Conservation (phyloP, 495 filamentous ascomycete species). For the Neurospora sp. region DNA sequence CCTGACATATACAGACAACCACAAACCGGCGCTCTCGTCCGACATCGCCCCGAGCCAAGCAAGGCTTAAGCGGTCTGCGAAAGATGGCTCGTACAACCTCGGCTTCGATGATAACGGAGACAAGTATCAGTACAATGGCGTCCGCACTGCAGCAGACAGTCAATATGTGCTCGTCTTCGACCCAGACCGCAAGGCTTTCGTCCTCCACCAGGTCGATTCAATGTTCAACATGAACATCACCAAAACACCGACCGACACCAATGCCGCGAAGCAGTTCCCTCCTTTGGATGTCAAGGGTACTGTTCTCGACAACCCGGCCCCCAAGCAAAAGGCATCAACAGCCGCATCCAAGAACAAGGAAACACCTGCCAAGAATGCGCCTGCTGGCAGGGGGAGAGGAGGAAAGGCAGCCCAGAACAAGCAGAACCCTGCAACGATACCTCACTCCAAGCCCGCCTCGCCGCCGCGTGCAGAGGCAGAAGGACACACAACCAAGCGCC, state of each 20-base stretch:
- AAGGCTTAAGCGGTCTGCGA: constrained; percentile 36
- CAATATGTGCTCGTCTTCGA: constrained; percentile 48
- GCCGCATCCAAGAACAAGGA: constrained; percentile 12
- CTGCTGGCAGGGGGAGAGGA: constrained; percentile 13
- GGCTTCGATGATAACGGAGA: constrained; percentile 37
- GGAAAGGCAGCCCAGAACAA: constrained; percentile 15
- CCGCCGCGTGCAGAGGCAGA: neutral
- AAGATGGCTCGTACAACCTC: constrained; percentile 33
- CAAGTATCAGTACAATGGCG: constrained; percentile 41
- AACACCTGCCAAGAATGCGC: constrained; percentile 14
- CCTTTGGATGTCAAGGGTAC: constrained; percentile 26
- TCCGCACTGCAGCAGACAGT: constrained; percentile 34
- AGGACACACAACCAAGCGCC: constrained; percentile 4
- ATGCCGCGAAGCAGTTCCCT: constrained; percentile 30
- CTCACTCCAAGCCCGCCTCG: neutral
- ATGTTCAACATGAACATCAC: constrained; percentile 49
- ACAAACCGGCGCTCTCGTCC: constrained; percentile 39
- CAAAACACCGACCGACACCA: constrained; percentile 29
- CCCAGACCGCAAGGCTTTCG: constrained; percentile 40
- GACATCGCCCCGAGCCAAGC: constrained; percentile 31
- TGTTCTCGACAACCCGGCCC: neutral
- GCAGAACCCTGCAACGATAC: constrained; percentile 4
- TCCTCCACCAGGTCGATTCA: constrained; percentile 48
- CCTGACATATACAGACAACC: constrained; percentile 34
- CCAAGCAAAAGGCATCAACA: constrained; percentile 14